Conservation (phyloP, 371 early-diverging fungal genomes). For the Rhizomucor pusillus region DNA sequence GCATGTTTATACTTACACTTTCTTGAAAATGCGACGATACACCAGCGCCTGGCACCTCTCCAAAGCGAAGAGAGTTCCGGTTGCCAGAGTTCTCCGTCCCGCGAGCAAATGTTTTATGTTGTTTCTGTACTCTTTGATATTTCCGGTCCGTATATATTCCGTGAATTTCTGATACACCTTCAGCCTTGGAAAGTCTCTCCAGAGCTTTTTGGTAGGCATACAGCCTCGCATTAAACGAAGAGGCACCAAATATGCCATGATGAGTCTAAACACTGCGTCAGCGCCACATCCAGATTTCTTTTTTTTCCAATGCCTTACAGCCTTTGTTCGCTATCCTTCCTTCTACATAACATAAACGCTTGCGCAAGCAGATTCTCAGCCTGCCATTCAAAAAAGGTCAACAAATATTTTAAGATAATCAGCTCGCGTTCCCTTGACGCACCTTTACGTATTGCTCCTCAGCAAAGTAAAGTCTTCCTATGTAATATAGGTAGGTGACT, state of each 20-base stretch:
- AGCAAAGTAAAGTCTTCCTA: constrained; percentile 80
- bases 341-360: constrained; percentile 64
- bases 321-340: constrained; percentile 53
- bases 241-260: constrained; percentile 77
- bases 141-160: constrained; percentile 66
- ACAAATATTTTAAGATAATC: not conserved
- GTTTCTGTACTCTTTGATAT: constrained; percentile 70
- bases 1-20: constrained; percentile 55
- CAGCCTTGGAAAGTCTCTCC: constrained; percentile 59
- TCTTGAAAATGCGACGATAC: constrained; percentile 73
- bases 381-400: constrained; percentile 21
- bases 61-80: constrained; percentile 80
- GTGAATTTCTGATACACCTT: constrained; percentile 56
- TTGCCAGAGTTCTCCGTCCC: constrained; percentile 55
- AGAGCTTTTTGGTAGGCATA: constrained; percentile 57
- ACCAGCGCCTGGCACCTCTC: constrained; percentile 67
- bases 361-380: constrained; percentile 71
- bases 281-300: not conserved
- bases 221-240: constrained; percentile 63
- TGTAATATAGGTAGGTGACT: constrained; percentile 81
- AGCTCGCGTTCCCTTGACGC: too few relatives aligned
- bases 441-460: constrained; percentile 76
- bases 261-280: constrained; percentile 40
- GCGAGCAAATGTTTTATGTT: constrained; percentile 30
- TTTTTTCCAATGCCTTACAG: constrained; percentile 29